Evolutionary conservation across 306 rosid genomes (phyloP), one percentile per base, ranked within the genome.

Genomic region (Vicia faba): DNA sequence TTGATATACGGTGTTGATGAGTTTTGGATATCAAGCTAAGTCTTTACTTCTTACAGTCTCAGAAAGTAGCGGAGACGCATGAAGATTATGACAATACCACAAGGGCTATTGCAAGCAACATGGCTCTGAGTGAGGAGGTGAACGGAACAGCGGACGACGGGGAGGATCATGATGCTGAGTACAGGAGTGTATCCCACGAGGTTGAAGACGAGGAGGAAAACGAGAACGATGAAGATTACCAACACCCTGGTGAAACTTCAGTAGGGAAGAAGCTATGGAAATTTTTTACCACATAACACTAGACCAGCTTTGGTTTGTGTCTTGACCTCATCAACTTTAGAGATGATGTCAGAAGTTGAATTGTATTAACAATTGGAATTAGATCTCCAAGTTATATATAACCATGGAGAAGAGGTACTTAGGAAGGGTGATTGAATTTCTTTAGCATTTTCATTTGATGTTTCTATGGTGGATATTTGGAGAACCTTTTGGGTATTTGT

Each of bases 201-300:
- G 82, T 19, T 1, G 86, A 71, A 0, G 80, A 80, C 2, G 93
- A 73, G 9, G 86, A 82, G 0, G 87, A 86, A 12, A 7, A 62
- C 1, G 67, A 62, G 67, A 11, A 11, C 38, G 66, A 61, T 0
- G 92, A 80, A 56, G 87, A 82, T 40, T 66, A 72, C 33, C 82
- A 14, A 53, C 91, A 80, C 20, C 96, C 96, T 1, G 98, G 93
- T 20, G 87, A 89, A 86, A 89, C 77, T 73, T 89, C 98, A 15
- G 80, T 93, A 26, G 85, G 96, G 55, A 89, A 93, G 85, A 93
- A 87, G 81, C 84, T 89, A 0, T 93, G 96, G 98, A 88, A 75
- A 31, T 93, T 93, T 65, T 23, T 93, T 11, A 93, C 97, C 45
- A 89, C 98, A 66, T 93, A 77, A 75, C 68, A 66, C 70, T 15